Base-by-base conservation (phyloP, 1,284 basidiomycete species). In the Moesziomyces sp. region DNA sequence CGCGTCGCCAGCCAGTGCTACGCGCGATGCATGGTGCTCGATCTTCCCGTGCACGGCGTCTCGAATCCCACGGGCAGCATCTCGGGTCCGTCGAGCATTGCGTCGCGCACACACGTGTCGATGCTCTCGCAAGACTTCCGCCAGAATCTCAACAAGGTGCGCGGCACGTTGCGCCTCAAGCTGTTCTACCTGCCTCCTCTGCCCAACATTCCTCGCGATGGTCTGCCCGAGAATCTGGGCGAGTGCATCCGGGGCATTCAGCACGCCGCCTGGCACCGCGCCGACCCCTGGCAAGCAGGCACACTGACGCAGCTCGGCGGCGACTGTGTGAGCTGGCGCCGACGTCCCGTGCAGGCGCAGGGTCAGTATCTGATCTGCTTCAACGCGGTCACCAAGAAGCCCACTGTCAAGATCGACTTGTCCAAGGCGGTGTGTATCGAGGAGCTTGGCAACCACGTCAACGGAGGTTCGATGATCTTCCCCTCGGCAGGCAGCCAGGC, bases 231-330 rank as follows among this genome's bases (percentile, higher is more conserved):
- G 83, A 94, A 92, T 79, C 87, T 98, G 80, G 94, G 96, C 62
- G 96, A 97, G 81, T 94, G 93, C 78, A 88, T 91, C 77, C 88
- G 91, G n/a, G 94, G 95, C 0, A 86, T 99, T 78, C 87, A 92
- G 61, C 90, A 94, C 79, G 90, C 93, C 61, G 89, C 90, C 45
- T 97, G 94, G 94, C 93, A 96, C 83, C 93, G 94, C 85, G 88
- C 91, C 61, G 92, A 92, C 49, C 94, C 95, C 83, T 74, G 80
- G 68, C 71, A 76, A 52, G 91, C 95, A 84, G 94, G 95, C n/a
- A 91, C 90, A 0, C 85, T 99, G 78, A 99, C 96, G 14, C 96
- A 99, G 86, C 89, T 89, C 66, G 96, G 96, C 5, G 96, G 94
- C n/a, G 96, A 97, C 85, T 97, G 94, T 82, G 56, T 18, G 74